A percentile compares a stretch with the other conserved stretches of the same genome.
Evolutionary conservation across 331 rosid species (phyloP).

Genomic region (Telfairia occidentalis): DNA sequence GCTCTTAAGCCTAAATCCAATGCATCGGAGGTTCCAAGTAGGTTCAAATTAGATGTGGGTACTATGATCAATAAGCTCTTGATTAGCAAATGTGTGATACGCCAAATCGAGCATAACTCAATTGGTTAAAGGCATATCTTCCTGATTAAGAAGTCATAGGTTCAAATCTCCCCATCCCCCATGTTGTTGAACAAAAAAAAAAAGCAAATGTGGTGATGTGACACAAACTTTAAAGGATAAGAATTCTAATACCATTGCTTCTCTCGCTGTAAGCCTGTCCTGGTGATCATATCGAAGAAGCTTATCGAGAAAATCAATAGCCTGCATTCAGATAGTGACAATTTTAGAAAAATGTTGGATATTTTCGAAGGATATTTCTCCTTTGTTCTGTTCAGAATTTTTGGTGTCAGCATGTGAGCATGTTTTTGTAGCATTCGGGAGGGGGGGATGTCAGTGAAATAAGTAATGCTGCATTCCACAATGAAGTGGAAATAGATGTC

Average conservation of each 20-base stretch:
- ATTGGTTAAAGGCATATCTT: too few relatives aligned
- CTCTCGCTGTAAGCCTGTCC: constrained; percentile 90
- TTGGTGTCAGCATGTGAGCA: not conserved
- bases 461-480: not conserved
- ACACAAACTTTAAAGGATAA: not conserved
- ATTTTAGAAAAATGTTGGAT: not conserved
- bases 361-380: not conserved
- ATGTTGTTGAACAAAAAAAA: too few relatives aligned
- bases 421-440: too few relatives aligned
- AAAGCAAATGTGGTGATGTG: too few relatives aligned
- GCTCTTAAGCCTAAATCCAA: not conserved
- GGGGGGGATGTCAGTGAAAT: not conserved
- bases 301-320: constrained; percentile 94
- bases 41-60: not conserved
- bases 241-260: constrained; percentile 68
- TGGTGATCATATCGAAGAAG: constrained; percentile 95
- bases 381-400: not conserved
- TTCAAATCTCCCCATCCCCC: too few relatives aligned
- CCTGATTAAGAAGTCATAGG: too few relatives aligned
- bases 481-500: not conserved
- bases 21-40: not conserved
- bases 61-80: not conserved
- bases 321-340: constrained; percentile 33
- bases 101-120: too few relatives aligned
- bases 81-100: too few relatives aligned